Evolutionary conservation across 2,329 filamentous ascomycete genomes (phyloP), one percentile per base, ranked within the genome.

Genomic region (Lecanoromycetidae sp.): DNA sequence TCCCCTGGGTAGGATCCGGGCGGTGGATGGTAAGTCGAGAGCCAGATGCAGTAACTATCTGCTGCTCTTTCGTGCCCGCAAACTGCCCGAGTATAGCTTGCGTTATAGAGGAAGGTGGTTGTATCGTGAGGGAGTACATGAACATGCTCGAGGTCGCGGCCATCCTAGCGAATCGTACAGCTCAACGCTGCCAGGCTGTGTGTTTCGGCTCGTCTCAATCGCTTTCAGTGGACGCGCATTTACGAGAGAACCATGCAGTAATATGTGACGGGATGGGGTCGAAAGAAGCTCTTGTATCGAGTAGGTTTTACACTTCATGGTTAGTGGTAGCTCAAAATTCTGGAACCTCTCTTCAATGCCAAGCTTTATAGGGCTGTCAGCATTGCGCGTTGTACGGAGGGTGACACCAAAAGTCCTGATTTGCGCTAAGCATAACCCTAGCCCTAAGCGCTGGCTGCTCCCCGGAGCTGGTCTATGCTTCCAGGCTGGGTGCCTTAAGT

Each of bases 61-160:
- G 88, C 72, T 98, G 91, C 68, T 95, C 90, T 70, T 90, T 94
- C 55, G 87, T 94, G 56, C 90, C 88, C 51, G 87, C 82, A 67
- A 96, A 96, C 69, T 96, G 90, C 58, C 91, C 93, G 51, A 94
- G 76, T 55, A 95, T 83, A 54, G 91, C 88, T 68, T 94, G 84
- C 42, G 83, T 87, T 60, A 94, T 80, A 51, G 87, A 84, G 56
- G 87, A 88, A 27, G 91, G 86, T 57, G 86, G 83, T 68, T 95
- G 87, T 61, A 99, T 82, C 57, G 91, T 96, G 71, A 98, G 75
- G 60, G 87, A 91, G 71, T 98, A 98, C 71, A 98, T 81, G 66
- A 95, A 95, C 87, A 95, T 94, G 65, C 90, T 90, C 56, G 88
- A 95, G 52, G 90, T 95, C 64, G 88, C 94, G 71, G 91, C 90